A percentile compares a stretch with the other conserved stretches of the same genome.
Evolutionary conservation across 1,284 basidiomycete genomes (phyloP).

Genomic region (Puccinia polysora): DNA sequence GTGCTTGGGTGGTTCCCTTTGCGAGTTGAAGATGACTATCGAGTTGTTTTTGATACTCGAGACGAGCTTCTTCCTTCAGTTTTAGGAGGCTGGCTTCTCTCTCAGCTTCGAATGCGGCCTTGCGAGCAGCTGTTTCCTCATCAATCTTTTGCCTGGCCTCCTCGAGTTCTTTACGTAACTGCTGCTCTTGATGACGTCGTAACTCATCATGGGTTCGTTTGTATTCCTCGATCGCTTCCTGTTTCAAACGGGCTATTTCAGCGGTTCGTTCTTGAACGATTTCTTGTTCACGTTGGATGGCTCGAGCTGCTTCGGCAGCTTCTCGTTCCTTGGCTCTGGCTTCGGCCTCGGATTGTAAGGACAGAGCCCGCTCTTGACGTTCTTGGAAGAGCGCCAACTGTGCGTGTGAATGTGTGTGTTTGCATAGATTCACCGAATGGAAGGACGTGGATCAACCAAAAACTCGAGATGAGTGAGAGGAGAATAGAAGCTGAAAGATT

Average conservation of each 20-base stretch:
- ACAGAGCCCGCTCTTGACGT: conserved; percentile 27
- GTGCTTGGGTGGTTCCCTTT: conserved; percentile 23
- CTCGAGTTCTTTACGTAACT: conserved; percentile 30
- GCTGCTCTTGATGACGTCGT: conserved; percentile 27
- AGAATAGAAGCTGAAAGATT: neutral
- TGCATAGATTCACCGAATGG: neutral
- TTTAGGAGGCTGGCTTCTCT: conserved; percentile 16
- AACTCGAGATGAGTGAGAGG: neutral
- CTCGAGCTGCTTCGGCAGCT: conserved; percentile 33
- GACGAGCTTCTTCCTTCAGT: conserved; percentile 32
- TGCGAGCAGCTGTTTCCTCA: conserved; percentile 25
- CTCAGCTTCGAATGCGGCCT: conserved; percentile 33
- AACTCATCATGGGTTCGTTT: conserved; percentile 26
- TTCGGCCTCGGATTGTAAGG: conserved; percentile 28
- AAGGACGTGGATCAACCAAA: neutral
- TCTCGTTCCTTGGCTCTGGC: conserved; percentile 34
- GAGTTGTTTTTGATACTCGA: conserved; percentile 35
- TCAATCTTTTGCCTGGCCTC: conserved; percentile 38
- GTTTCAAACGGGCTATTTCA: conserved; percentile 15
- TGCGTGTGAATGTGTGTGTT: neutral
- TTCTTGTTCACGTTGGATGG: conserved; percentile 17
- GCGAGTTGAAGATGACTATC: conserved; percentile 23
- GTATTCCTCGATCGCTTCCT: conserved; percentile 36
- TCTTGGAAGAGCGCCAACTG: conserved; percentile 34
- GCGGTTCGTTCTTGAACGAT: conserved; percentile 24